Evolutionary conservation across 2,329 filamentous ascomycete genomes (phyloP).

Genomic region (Penicillium sp.): DNA sequence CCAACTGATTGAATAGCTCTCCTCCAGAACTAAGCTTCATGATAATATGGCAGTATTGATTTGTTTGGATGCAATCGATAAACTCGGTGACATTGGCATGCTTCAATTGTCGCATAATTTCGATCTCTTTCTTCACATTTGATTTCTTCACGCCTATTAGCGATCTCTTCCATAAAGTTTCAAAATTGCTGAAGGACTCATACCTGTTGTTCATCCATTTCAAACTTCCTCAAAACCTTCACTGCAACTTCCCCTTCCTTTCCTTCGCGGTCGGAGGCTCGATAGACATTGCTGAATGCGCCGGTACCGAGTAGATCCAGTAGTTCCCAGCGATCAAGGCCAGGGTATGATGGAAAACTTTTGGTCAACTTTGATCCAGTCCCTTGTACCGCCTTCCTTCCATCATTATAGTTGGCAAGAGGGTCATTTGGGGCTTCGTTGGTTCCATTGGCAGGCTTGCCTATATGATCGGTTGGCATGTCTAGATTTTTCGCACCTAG

Average conservation of each 20-base stretch:
- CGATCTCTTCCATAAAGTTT: background rate
- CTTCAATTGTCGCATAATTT: constrained; percentile 11
- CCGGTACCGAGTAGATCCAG: constrained; percentile 12
- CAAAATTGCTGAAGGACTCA: background rate
- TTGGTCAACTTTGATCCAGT: background rate
- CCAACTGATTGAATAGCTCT: constrained; percentile 15
- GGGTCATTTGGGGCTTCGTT: background rate
- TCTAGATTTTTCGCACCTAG: background rate
- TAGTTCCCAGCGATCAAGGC: constrained; percentile 15
- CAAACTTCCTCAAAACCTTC: constrained; percentile 16
- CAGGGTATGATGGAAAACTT: constrained; percentile 11
- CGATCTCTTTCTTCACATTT: constrained; percentile 11
- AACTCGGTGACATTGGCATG: constrained; percentile 10
- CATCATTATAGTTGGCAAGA: background rate
- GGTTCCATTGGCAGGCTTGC: background rate
- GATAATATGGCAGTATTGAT: constrained; percentile 6
- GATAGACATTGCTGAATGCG: constrained; percentile 18
- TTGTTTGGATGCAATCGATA: constrained; percentile 13
- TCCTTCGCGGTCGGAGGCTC: constrained; percentile 10
- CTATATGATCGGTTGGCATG: background rate
- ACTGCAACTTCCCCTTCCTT: constrained; percentile 10
- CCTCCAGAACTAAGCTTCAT: constrained; percentile 11
- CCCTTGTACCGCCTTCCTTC: background rate
- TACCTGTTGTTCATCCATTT: constrained; percentile 17
- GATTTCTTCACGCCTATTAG: constrained; percentile 6